Percentiles rank a stretch among this genome's conserved stretches.
phyloP scores from a whole-genome alignment of 163 green algal genomes.

The Chloroidium sp. region DNA sequence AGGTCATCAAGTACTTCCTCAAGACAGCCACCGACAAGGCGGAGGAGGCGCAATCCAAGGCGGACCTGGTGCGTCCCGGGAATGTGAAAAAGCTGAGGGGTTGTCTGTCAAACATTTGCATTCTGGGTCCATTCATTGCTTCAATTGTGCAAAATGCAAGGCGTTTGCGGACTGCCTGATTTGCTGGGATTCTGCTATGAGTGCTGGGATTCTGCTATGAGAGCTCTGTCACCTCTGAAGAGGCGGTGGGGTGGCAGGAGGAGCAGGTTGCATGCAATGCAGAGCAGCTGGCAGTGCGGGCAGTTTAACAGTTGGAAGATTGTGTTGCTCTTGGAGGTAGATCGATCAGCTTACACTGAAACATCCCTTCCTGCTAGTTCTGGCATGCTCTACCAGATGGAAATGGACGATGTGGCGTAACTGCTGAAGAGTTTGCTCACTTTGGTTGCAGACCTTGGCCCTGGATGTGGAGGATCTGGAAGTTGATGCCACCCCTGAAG shows the following conservation, averaged over 20 bases:
- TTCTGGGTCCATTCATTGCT: too few relatives aligned
- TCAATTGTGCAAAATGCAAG: too few relatives aligned
- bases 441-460: slow-evolving; percentile 28
- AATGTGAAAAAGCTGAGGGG: neutral
- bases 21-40: slow-evolving; percentile 81
- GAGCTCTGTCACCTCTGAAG: too few relatives aligned
- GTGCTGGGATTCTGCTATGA: neutral
- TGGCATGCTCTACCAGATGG: neutral
- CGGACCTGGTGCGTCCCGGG: slow-evolving; percentile 28
- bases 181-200: too few relatives aligned
- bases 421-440: neutral
- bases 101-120: too few relatives aligned
- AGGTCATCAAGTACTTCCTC: slow-evolving; percentile 98
- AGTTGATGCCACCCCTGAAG: slow-evolving; percentile 85
- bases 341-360: neutral
- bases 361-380: neutral
- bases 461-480: slow-evolving; percentile 91
- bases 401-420: neutral
- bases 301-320: too few relatives aligned
- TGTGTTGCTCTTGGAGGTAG: too few relatives aligned
- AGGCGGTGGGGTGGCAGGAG: too few relatives aligned
- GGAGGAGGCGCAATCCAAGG: slow-evolving; percentile 70
- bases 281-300: too few relatives aligned
- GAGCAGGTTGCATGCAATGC: too few relatives aligned
- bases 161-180: too few relatives aligned